Evolutionary conservation across 169 alveolate species (phyloP), one percentile per base, ranked within the genome.

Genomic region (Amoebophrya sp.): DNA sequence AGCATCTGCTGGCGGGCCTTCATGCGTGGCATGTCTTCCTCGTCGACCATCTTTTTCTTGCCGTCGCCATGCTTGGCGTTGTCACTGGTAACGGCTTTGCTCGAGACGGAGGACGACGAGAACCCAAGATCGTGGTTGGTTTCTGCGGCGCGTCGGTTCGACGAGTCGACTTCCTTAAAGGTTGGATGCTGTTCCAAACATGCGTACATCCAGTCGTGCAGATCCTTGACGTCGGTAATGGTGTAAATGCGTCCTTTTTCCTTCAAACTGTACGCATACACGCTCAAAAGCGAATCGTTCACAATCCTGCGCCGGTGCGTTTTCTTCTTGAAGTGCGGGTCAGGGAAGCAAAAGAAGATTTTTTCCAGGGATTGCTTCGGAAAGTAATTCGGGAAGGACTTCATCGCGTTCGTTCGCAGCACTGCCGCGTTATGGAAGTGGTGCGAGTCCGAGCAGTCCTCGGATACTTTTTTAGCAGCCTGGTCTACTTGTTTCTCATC

Each of bases 331-430:
- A 97, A 97, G 92, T 97, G 98, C 40, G 98, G 98, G 91, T 97
- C 98, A 47, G 98, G 98, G 94, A 96, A 97, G 94, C 98, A 97
- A 90, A 97, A 95, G 93, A 97, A 97, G 90, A 97, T 95, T 92
- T 95, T 96, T 66, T 94, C 96, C 54, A 96, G 93, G 94, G 94
- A 77, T 7, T 94, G 95, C 91, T 95, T 97, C 89, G 94, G 93
- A 89, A 97, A 93, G 92, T 97, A 97, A 89, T 97, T 97, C 83
- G 97, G 96, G 91, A 96, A 91, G 92, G 94, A 96, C 94, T 96
- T 97, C 97, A 96, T 97, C 40, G 97, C 97, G 93, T 97, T 97
- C 77, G 98, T 96, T 33, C 98, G 91, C 12, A 96, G 92, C 0
- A 97, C 97, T 33, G 97, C 90, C 89, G 96, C 95, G 89, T 96